These are phyloP conservation scores for Annulohypoxylon maeteangense DNA, from an alignment of 495 filamentous ascomycete genomes.

Conservation along the genomic window DNA sequence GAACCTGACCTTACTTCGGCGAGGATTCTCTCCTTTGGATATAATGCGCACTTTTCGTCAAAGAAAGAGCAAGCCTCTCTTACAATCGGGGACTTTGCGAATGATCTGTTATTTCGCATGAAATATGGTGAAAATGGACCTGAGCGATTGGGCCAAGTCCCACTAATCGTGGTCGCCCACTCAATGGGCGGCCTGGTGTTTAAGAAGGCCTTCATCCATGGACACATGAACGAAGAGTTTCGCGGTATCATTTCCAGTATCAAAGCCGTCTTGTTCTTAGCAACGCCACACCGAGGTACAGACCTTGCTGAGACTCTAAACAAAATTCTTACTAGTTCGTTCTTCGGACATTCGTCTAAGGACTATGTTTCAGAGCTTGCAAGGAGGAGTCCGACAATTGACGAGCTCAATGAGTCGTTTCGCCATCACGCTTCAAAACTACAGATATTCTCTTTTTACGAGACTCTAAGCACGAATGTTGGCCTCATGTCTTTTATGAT, in stretches of 20 bases:
- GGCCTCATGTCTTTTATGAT: neutral
- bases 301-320: neutral
- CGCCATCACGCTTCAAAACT: neutral
- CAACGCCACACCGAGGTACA: neutral
- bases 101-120: neutral
- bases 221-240: neutral
- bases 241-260: neutral
- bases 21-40: conserved; percentile 1
- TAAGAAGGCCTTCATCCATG: neutral
- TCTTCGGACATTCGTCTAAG: neutral
- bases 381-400: neutral
- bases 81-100: neutral
- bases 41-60: neutral
- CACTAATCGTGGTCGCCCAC: neutral
- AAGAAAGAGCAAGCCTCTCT: neutral
- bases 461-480: neutral
- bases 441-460: neutral
- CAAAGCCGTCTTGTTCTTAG: neutral
- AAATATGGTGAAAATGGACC: conserved; percentile 1
- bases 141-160: neutral
- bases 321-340: neutral
- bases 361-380: neutral
- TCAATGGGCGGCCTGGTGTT: neutral
- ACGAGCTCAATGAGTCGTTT: conserved; percentile 3
- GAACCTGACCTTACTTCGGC: neutral